Evolutionary conservation across 2,329 filamentous ascomycete species (phyloP).

Genomic region (Exserohilum rostratum): DNA sequence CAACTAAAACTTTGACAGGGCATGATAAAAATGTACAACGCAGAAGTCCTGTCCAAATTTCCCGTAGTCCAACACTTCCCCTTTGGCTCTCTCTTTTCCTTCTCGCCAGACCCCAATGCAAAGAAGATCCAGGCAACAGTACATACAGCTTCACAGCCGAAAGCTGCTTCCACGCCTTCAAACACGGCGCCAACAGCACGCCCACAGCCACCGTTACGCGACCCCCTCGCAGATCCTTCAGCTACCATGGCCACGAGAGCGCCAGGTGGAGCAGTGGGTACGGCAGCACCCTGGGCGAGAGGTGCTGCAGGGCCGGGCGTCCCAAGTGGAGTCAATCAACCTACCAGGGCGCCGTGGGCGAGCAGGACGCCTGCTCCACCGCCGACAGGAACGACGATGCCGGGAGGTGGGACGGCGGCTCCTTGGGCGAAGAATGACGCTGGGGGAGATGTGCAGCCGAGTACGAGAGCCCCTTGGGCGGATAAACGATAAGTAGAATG

Average conservation of each 20-base stretch:
- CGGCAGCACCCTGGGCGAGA: constrained; percentile 35
- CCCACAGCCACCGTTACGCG: constrained; percentile 30
- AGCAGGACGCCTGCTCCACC: constrained; percentile 26
- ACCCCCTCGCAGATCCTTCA: constrained; percentile 30
- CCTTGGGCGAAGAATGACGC: constrained; percentile 31
- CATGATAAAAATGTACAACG: constrained; percentile 99
- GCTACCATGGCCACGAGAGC: constrained; percentile 10
- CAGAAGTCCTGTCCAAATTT: constrained; percentile 94
- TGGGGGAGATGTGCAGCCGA: constrained; percentile 12
- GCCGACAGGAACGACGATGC: constrained; percentile 23
- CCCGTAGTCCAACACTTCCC: constrained; percentile 94
- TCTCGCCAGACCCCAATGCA: constrained; percentile 54
- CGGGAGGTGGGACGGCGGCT: constrained; percentile 27
- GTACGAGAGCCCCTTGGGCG: constrained; percentile 34
- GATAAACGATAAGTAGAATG: constrained; percentile 16
- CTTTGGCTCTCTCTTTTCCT: constrained; percentile 57
- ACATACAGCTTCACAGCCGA: constrained; percentile 47
- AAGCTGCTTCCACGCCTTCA: constrained; percentile 22
- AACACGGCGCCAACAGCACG: constrained; percentile 26
- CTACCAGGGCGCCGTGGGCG: constrained; percentile 38
- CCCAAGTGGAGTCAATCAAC: constrained; percentile 40
- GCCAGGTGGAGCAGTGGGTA: constrained; percentile 19
- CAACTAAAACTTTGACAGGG: too few species aligned
- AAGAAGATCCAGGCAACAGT: constrained; percentile 38
- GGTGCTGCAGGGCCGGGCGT: constrained; percentile 7